These are phyloP conservation scores for Penicillium brevicompactum DNA, from an alignment of 2,329 filamentous ascomycete genomes.

Conservation along the genomic window DNA sequence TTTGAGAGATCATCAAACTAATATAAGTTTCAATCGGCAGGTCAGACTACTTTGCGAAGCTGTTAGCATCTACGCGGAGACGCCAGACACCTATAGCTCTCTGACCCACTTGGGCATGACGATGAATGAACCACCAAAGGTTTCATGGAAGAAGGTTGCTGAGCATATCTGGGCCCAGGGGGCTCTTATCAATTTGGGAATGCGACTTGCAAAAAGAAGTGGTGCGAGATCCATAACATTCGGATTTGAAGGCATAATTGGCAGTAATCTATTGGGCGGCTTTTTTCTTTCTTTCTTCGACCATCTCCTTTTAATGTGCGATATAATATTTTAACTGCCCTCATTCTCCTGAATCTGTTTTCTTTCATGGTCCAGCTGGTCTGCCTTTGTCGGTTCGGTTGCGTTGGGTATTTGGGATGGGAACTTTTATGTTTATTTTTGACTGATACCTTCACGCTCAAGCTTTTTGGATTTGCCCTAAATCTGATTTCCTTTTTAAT, in stretches of 20 bases:
- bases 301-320: neutral
- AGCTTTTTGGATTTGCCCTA: neutral
- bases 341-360: neutral
- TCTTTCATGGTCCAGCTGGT: neutral
- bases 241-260: constrained; percentile 12
- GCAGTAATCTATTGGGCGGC: neutral
- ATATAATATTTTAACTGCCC: neutral
- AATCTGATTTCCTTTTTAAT: neutral
- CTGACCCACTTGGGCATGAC: neutral
- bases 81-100: neutral
- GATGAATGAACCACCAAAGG: constrained; percentile 39
- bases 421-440: neutral
- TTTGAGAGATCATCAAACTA: neutral
- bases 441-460: neutral
- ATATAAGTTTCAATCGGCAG: constrained; percentile 23
- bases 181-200: constrained; percentile 63
- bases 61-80: constrained; percentile 31
- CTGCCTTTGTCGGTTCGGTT: neutral
- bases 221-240: constrained; percentile 49
- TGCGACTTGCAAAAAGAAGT: constrained; percentile 65
- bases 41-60: constrained; percentile 44
- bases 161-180: constrained; percentile 54
- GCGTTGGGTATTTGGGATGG: neutral
- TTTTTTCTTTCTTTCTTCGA: neutral
- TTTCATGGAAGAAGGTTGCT: constrained; percentile 62